phyloP scores from a whole-genome alignment of 139 green algal species.

The Tetradesmus lagerheimii region DNA sequence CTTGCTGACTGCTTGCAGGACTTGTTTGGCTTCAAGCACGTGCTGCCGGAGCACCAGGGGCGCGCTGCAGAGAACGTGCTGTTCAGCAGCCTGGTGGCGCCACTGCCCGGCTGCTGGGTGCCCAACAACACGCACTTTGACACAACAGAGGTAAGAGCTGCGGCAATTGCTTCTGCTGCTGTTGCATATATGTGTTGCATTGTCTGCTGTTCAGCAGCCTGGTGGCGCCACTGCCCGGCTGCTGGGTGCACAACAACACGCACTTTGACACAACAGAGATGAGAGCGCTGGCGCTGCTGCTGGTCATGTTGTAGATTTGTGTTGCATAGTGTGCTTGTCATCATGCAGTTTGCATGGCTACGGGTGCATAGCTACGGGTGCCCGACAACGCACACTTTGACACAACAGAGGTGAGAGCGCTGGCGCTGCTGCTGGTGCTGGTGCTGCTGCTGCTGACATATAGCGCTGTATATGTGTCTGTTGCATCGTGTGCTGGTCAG shows the following conservation, averaged over 20 bases:
- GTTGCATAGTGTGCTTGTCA: too few species aligned
- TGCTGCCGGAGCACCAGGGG: conserved; percentile 46
- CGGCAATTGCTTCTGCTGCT: too few species aligned
- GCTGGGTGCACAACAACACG: conserved; percentile 50
- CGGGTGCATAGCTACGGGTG: conserved; percentile 13
- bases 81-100: conserved; percentile 40
- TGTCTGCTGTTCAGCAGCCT: conserved; percentile 46
- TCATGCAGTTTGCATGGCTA: background rate
- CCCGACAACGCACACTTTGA: conserved; percentile 52
- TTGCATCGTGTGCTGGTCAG: too few species aligned
- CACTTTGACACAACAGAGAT: conserved; percentile 45
- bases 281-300: too few species aligned
- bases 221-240: conserved; percentile 28
- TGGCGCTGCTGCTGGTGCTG: too few species aligned
- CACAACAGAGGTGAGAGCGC: conserved; percentile 5
- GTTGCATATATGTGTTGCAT: too few species aligned
- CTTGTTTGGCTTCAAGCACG: conserved; percentile 47
- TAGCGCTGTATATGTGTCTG: too few species aligned
- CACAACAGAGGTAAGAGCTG: conserved; percentile 8
- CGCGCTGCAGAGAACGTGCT: conserved; percentile 49
- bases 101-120: conserved; percentile 27
- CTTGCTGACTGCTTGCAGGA: too few species aligned
- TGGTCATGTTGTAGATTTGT: too few species aligned
- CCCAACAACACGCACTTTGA: conserved; percentile 53
- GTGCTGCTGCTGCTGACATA: too few species aligned